Evolutionary conservation across 352 stramenopile species (phyloP), one percentile per base, ranked within the genome.

Genomic region (Pythium aquatile): DNA sequence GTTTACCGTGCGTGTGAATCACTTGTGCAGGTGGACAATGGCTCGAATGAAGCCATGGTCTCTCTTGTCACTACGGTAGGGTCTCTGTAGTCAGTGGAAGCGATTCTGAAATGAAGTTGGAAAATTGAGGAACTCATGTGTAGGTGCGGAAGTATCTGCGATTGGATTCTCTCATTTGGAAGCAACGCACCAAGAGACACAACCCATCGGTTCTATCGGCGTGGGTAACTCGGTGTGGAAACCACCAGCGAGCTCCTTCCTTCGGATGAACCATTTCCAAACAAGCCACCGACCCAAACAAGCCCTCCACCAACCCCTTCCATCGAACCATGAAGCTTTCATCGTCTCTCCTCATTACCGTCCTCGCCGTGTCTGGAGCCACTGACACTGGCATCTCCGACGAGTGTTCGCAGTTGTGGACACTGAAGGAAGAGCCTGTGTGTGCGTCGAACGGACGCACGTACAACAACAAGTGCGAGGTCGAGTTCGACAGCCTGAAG

Each of bases 401-500:
- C 26, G 49, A 58, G 39, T 83, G 77, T 61, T 73, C 64, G 20
- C 62, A 66, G 48, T 60, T 75, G 40, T 83, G 69, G 48, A 59
- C 57, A 9, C 26, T 59, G 13, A 52, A 33, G 5, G 39, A 28
- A n/a, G 39, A 24, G 11, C 68, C 69, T 6, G 70, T 83, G 7
- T 87, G 78, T 46, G 78, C 65, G 24, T 87, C 78, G 17, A 63
- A 87, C 39, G 75, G 67, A 42, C 61, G 73, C 57, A 81, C 76
- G 49, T 87, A 87, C 65, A 57, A 52, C 69, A 87, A 85, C 58
- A 48, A 72, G 20, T 85, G 78, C 37, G 58, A 76, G 48, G 68
- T 87, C 46, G 66, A 66, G 32, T 39, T 74, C 62, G 32, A 74
- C 69, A 0, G 44, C 73, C 24, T 79, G 2, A 39, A 78, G 26